phyloP scores from a whole-genome alignment of 768 basidiomycete genomes.

The Mycena haematopus region DNA sequence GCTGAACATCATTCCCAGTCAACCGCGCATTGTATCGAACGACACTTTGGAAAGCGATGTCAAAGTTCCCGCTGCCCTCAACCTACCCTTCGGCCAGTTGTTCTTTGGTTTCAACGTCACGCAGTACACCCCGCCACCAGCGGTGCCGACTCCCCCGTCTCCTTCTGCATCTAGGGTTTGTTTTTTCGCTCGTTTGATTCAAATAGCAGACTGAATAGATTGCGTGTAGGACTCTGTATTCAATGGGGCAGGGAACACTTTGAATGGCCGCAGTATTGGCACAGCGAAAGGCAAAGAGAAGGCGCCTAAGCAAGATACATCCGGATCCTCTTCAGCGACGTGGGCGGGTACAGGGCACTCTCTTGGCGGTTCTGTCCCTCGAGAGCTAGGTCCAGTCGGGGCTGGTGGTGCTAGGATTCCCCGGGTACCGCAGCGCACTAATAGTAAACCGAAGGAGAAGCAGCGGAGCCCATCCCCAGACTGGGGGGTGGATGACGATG shows the following conservation, averaged over 20 bases:
- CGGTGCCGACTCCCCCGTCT: slow-evolving; percentile 38
- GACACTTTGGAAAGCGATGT: slow-evolving; percentile 73
- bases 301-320: slow-evolving; percentile 43
- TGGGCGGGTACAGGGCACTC: slow-evolving; percentile 59
- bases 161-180: slow-evolving; percentile 41
- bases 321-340: slow-evolving; percentile 35
- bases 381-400: slow-evolving; percentile 53
- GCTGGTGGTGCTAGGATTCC: slow-evolving; percentile 63
- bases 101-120: slow-evolving; percentile 95
- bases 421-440: slow-evolving; percentile 46
- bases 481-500: slow-evolving; percentile 83
- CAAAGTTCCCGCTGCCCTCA: slow-evolving; percentile 88
- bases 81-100: slow-evolving; percentile 90
- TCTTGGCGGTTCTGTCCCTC: slow-evolving; percentile 49
- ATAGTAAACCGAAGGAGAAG: slow-evolving; percentile 42
- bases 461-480: slow-evolving; percentile 76
- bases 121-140: slow-evolving; percentile 63
- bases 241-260: slow-evolving; percentile 68
- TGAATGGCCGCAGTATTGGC: slow-evolving; percentile 59
- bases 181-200: slow-evolving; percentile 3
- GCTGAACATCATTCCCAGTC: slow-evolving; percentile 51
- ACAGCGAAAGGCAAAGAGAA: slow-evolving; percentile 60
- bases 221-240: slow-evolving; percentile 54
- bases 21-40: slow-evolving; percentile 84
- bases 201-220: slow-evolving; percentile 16